Conservation (phyloP, 1,284 basidiomycete genomes). For the Porodaedalea pini region DNA sequence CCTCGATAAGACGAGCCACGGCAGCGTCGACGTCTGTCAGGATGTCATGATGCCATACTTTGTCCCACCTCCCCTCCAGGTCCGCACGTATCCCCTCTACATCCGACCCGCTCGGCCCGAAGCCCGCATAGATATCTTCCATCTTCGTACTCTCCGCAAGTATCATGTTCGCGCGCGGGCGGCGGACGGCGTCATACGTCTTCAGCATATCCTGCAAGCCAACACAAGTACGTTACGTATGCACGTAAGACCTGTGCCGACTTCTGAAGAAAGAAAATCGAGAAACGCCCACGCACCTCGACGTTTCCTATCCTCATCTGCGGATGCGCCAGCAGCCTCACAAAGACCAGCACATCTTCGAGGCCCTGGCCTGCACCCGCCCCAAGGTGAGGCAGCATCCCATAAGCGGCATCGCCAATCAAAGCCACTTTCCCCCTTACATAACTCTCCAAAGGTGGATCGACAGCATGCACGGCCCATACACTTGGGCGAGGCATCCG, state of each 20-base stretch:
- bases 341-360: conserved; percentile 54
- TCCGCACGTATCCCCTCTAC: conserved; percentile 31
- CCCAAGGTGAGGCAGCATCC: conserved; percentile 58
- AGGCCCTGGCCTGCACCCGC: conserved; percentile 62
- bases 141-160: conserved; percentile 7
- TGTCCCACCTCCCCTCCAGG: conserved; percentile 40
- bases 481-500: conserved; percentile 47
- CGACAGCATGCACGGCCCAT: conserved; percentile 57
- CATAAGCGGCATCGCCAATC: conserved; percentile 62
- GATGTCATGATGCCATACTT: conserved; percentile 48
- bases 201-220: conserved; percentile 12
- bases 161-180: conserved; percentile 20
- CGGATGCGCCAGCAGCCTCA: conserved; percentile 45
- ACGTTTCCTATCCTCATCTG: conserved; percentile 42
- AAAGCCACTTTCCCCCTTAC: conserved; percentile 47
- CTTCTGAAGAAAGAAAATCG: background rate
- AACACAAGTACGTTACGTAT: background rate
- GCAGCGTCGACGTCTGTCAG: conserved; percentile 34
- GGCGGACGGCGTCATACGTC: conserved; percentile 19
- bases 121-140: conserved; percentile 37
- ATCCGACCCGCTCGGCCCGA: conserved; percentile 29
- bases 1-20: too few species aligned
- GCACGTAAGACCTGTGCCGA: too few species aligned
- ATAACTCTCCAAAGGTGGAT: conserved; percentile 47
- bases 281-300: conserved; percentile 35